Base-by-base conservation (phyloP, 192 early-diverging fungal species). In the Entrophospora sp. region DNA sequence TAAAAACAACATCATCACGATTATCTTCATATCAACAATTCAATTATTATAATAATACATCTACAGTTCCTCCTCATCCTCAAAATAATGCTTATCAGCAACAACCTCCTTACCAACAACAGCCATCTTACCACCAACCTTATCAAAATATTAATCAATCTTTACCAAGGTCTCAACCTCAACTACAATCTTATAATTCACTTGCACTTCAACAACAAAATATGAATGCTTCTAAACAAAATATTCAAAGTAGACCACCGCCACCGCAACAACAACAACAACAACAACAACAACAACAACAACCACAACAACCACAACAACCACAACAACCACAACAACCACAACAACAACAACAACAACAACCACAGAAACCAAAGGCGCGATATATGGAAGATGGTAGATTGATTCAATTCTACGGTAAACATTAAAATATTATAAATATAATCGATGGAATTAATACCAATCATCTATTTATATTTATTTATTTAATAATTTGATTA, bases 331-430 rank as follows among this genome's bases (percentile, higher is more conserved):
- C 43, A 31, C 28, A 38, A 22, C 36, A 40, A 48, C 2, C n/a
- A 46, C 18, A 1, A 14, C 58, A 28, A 42, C 27, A 3, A 24
- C 38, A 37, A 18, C 24, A 40, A 24, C 57, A 59, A 27, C 35
- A 13, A 3, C 37, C 35, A 42, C 14, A 6, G 20, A 18, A 34
- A 45, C 61, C 43, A 4, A 18, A 42, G 48, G 24, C 14, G 1
- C 28, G 35, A 45, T 22, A 25, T 52, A 58, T 62, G 3, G 63
- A 43, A 8, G 75, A 77, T 66, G 75, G 75, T 2, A 64, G 59
- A 55, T 72, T 64, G 9, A 67, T 77, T 10, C 46, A 71, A 27
- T 77, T 77, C 57, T 72, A 69, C 42, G 75, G 75, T 77, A 72
- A 16, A 18, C 28, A 40, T 34, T 14, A n/a, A n/a, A n/a, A n/a